phyloP scores from a whole-genome alignment of 805 yeast species.

The Lachancea waltii region DNA sequence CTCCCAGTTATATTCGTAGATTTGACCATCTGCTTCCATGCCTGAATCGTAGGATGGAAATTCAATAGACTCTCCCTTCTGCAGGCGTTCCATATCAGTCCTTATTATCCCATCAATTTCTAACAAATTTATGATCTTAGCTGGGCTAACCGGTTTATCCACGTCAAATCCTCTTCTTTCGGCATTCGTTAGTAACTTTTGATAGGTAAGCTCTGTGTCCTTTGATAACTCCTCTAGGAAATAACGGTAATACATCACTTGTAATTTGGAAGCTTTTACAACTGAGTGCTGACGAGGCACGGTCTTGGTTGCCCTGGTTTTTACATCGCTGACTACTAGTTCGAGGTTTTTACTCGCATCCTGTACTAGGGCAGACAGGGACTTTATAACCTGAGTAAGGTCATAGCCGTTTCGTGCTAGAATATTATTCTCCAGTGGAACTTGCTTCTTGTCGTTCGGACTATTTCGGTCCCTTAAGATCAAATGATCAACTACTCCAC shows the following conservation, averaged over 20 bases:
- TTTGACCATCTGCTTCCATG: background rate
- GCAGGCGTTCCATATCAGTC: slow-evolving; percentile 40
- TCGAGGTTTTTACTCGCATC: slow-evolving; percentile 11
- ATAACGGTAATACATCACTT: slow-evolving; percentile 52
- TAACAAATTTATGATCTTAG: slow-evolving; percentile 35
- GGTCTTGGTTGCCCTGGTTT: slow-evolving; percentile 44
- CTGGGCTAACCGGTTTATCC: slow-evolving; percentile 42
- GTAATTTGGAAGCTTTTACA: slow-evolving; percentile 44
- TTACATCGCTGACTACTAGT: slow-evolving; percentile 47
- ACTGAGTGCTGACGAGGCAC: slow-evolving; percentile 49
- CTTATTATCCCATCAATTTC: slow-evolving; percentile 34
- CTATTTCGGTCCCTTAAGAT: slow-evolving; percentile 10
- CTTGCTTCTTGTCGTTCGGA: background rate
- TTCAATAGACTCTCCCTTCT: slow-evolving; percentile 41
- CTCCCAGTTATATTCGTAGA: slow-evolving; percentile 15
- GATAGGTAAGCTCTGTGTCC: slow-evolving; percentile 32
- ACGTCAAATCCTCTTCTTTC: slow-evolving; percentile 41
- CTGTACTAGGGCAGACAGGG: background rate
- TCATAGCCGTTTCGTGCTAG: too few species aligned
- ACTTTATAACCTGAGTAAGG: slow-evolving; percentile 17
- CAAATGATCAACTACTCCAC: slow-evolving; percentile 60
- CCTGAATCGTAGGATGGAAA: slow-evolving; percentile 36
- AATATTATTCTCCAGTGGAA: too few species aligned
- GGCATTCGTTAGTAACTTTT: slow-evolving; percentile 42
- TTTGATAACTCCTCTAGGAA: slow-evolving; percentile 38